A percentile compares a stretch with the other conserved stretches of the same genome.
phyloP scores from a whole-genome alignment of 352 stramenopile species.

The Phytopythium kandeliae region DNA sequence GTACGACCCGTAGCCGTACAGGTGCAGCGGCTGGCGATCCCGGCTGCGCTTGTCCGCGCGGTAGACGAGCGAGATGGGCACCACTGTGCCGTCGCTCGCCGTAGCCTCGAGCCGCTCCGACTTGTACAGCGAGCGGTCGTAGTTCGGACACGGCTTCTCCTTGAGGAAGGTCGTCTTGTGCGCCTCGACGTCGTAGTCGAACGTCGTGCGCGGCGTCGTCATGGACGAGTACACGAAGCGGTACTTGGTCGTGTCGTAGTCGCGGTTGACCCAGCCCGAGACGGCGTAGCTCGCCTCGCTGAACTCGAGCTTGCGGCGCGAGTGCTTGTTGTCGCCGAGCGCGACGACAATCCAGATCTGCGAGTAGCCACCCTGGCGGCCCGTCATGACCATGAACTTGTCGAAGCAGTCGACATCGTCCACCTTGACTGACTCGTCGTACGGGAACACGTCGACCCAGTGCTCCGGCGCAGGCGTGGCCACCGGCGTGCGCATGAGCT shows the following conservation, averaged over 20 bases:
- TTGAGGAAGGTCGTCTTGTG: slow-evolving; percentile 82
- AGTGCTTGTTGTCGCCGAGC: slow-evolving; percentile 35
- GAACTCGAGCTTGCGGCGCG: slow-evolving; percentile 75
- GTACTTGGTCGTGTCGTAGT: slow-evolving; percentile 88
- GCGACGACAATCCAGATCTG: slow-evolving; percentile 82
- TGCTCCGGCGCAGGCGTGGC: slow-evolving; percentile 36
- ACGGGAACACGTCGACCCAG: slow-evolving; percentile 89
- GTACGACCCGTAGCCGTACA: slow-evolving; percentile 97
- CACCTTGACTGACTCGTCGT: slow-evolving; percentile 77
- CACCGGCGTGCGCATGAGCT: slow-evolving; percentile 78
- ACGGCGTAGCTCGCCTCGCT: slow-evolving; percentile 90
- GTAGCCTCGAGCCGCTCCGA: slow-evolving; percentile 88
- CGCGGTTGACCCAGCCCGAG: slow-evolving; percentile 61
- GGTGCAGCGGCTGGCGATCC: slow-evolving; percentile 69
- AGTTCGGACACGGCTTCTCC: slow-evolving; percentile 90
- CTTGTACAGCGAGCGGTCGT: slow-evolving; percentile 90
- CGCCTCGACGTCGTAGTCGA: slow-evolving; percentile 79
- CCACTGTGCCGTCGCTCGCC: slow-evolving; percentile 80
- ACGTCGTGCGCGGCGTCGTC: slow-evolving; percentile 85
- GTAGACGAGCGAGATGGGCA: slow-evolving; percentile 83
- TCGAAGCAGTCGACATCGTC: slow-evolving; percentile 88
- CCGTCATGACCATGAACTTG: slow-evolving; percentile 79
- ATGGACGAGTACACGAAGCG: slow-evolving; percentile 92
- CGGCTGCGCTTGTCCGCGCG: slow-evolving; percentile 51
- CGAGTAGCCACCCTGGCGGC: slow-evolving; percentile 81